phyloP scores from a whole-genome alignment of 208 protist genomes.

The Leishmania martiniquensis region DNA sequence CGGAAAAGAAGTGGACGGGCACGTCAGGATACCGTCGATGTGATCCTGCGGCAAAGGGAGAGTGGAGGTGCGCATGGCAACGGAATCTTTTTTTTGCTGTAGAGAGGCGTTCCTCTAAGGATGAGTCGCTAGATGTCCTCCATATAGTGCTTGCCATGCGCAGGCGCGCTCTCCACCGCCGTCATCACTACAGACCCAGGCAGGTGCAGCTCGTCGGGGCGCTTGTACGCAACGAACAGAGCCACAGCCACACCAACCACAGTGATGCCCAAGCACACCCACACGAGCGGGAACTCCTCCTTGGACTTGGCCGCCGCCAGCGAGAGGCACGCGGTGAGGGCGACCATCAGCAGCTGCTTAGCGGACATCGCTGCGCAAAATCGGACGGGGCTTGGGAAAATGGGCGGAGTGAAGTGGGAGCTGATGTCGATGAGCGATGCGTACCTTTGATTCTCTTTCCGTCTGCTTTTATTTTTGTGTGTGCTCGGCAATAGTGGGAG shows the following conservation, averaged over 20 bases:
- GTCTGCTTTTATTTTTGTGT: not conserved
- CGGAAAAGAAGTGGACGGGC: too few relatives aligned
- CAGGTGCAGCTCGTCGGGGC: conserved; percentile 55
- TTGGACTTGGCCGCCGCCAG: conserved; percentile 32
- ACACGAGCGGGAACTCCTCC: conserved; percentile 64
- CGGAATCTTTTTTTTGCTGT: not conserved
- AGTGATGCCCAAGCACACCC: conserved; percentile 68
- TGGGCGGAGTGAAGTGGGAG: not conserved
- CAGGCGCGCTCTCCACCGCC: conserved; percentile 30
- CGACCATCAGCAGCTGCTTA: conserved; percentile 27
- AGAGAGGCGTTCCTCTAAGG: not conserved
- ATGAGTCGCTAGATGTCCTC: not conserved
- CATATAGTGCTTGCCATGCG: conserved; percentile 11
- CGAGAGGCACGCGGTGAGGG: conserved; percentile 29
- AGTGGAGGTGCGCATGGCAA: too few relatives aligned
- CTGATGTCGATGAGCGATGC: not conserved
- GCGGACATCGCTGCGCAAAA: not conserved
- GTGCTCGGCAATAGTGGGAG: not conserved
- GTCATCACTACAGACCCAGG: conserved; percentile 43
- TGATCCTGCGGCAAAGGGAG: not conserved
- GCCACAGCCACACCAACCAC: conserved; percentile 46
- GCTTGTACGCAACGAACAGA: conserved; percentile 54
- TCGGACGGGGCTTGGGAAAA: not conserved
- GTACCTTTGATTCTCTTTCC: not conserved
- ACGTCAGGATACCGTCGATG: not conserved